Conservation (phyloP, 2,329 filamentous ascomycete genomes). For the Trichoderma cornu-damae region DNA sequence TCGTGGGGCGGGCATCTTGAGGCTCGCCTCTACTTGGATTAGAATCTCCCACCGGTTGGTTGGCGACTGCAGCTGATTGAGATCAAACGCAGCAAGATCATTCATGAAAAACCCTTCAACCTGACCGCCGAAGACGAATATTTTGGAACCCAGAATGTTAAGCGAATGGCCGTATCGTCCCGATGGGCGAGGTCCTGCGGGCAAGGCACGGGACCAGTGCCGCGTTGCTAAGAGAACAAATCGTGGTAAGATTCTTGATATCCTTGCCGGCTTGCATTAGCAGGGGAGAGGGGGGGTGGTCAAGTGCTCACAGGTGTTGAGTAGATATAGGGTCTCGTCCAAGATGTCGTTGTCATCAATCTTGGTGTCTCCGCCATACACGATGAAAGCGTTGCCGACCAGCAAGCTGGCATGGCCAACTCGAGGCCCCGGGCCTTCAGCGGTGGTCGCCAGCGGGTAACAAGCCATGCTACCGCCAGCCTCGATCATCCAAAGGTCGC, state of each 20-base stretch:
- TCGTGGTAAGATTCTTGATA: background rate
- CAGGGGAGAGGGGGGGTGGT: no score
- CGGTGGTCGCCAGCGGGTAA: constrained; percentile 84
- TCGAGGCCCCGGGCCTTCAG: constrained; percentile 88
- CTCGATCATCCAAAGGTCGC: constrained; percentile 97
- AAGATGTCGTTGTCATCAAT: constrained; percentile 86
- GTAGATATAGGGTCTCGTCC: constrained; percentile 90
- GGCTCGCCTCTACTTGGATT: constrained; percentile 56
- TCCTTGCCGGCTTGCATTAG: background rate
- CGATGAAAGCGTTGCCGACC: constrained; percentile 97
- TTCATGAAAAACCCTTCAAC: constrained; percentile 99
- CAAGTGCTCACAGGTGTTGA: constrained; percentile 84
- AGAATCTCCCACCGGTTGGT: constrained; percentile 93
- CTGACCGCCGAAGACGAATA: constrained; percentile 96
- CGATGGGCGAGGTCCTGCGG: constrained; percentile 76
- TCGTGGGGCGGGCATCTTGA: constrained; percentile 69
- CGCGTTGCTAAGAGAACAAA: constrained; percentile 65
- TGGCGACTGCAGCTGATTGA: constrained; percentile 88
- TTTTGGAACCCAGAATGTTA: constrained; percentile 94
- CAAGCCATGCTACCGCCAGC: constrained; percentile 82
- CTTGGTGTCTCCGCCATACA: constrained; percentile 97
- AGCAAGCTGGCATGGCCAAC: constrained; percentile 91
- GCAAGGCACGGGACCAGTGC: constrained; percentile 93
- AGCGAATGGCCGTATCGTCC: constrained; percentile 94
- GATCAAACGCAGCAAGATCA: constrained; percentile 87